Percentiles rank a stretch among this genome's conserved stretches.
phyloP scores from a whole-genome alignment of 1,139 yeast genomes.

The Sugiyamaella neomexicana region DNA sequence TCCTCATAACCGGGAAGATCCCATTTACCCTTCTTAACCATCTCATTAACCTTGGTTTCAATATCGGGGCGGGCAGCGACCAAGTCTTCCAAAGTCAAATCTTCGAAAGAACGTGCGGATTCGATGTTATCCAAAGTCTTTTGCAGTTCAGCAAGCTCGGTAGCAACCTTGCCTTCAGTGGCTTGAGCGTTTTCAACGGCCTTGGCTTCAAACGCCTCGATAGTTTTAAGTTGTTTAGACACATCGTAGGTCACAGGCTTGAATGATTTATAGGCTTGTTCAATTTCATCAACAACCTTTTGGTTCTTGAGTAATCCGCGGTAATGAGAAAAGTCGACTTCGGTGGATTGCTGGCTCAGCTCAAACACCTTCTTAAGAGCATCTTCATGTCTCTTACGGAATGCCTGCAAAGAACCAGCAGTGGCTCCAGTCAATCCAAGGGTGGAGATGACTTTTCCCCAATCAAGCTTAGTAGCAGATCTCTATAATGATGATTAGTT shows the following conservation, averaged over 20 bases:
- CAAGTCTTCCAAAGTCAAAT: slow-evolving; percentile 92
- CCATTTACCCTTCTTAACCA: slow-evolving; percentile 98
- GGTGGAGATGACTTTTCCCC: slow-evolving; percentile 87
- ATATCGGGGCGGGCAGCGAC: slow-evolving; percentile 96
- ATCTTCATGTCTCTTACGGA: slow-evolving; percentile 98
- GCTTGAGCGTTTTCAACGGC: slow-evolving; percentile 94
- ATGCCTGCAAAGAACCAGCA: slow-evolving; percentile 80
- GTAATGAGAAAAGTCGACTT: slow-evolving; percentile 81
- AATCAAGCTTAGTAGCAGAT: slow-evolving; percentile 79
- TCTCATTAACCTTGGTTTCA: slow-evolving; percentile 90
- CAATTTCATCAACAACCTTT: slow-evolving; percentile 77
- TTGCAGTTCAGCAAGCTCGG: slow-evolving; percentile 83
- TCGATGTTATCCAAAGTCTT: slow-evolving; percentile 91
- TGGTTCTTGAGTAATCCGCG: slow-evolving; percentile 77
- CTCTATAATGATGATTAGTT: slow-evolving; percentile 41
- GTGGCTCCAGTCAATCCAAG: slow-evolving; percentile 93
- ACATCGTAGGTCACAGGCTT: slow-evolving; percentile 84
- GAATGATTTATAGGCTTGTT: slow-evolving; percentile 71
- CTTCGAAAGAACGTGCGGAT: slow-evolving; percentile 95
- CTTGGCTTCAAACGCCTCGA: slow-evolving; percentile 90
- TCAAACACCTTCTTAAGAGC: slow-evolving; percentile 80
- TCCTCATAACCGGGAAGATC: slow-evolving; percentile 98
- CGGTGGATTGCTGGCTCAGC: slow-evolving; percentile 68
- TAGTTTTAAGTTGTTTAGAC: slow-evolving; percentile 85
- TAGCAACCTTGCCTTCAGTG: slow-evolving; percentile 84